phyloP scores from a whole-genome alignment of 495 filamentous ascomycete genomes.

The Platismatia glauca region DNA sequence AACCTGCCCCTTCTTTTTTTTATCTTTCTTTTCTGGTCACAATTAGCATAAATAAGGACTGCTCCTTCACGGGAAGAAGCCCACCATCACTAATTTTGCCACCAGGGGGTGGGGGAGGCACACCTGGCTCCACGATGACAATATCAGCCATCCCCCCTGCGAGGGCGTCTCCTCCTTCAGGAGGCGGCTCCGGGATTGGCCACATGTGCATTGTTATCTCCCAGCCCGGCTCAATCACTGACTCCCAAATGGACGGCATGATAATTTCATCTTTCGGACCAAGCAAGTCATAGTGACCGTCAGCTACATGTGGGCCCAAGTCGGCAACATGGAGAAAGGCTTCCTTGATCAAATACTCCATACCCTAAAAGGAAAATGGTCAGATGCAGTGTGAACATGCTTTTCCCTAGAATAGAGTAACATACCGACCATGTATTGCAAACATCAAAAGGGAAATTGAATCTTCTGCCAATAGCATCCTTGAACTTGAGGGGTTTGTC shows the following conservation, averaged over 20 bases:
- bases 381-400: background rate
- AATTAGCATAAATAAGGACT: slow-evolving; percentile 1
- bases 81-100: slow-evolving; percentile 11
- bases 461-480: slow-evolving; percentile 78
- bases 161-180: slow-evolving; percentile 34
- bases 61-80: slow-evolving; percentile 7
- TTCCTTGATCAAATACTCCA: slow-evolving; percentile 80
- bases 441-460: slow-evolving; percentile 73
- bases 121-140: slow-evolving; percentile 21
- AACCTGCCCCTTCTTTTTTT: slow-evolving; percentile 7
- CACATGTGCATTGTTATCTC: slow-evolving; percentile 94
- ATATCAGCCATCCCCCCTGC: slow-evolving; percentile 25
- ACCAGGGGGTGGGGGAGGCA: slow-evolving; percentile 23
- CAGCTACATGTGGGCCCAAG: slow-evolving; percentile 71
- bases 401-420: slow-evolving; percentile 14
- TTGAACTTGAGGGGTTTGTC: slow-evolving; percentile 71
- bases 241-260: slow-evolving; percentile 80
- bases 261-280: slow-evolving; percentile 83
- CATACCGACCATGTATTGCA: slow-evolving; percentile 74
- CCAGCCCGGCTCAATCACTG: slow-evolving; percentile 78
- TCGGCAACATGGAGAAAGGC: slow-evolving; percentile 79
- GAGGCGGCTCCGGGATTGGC: slow-evolving; percentile 65
- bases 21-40: slow-evolving; percentile 15
- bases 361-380: slow-evolving; percentile 47
- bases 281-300: slow-evolving; percentile 77